Evolutionary conservation across 176 grass and related monocot genomes (phyloP), one percentile per base, ranked within the genome.

Genomic region (Areca catechu): DNA sequence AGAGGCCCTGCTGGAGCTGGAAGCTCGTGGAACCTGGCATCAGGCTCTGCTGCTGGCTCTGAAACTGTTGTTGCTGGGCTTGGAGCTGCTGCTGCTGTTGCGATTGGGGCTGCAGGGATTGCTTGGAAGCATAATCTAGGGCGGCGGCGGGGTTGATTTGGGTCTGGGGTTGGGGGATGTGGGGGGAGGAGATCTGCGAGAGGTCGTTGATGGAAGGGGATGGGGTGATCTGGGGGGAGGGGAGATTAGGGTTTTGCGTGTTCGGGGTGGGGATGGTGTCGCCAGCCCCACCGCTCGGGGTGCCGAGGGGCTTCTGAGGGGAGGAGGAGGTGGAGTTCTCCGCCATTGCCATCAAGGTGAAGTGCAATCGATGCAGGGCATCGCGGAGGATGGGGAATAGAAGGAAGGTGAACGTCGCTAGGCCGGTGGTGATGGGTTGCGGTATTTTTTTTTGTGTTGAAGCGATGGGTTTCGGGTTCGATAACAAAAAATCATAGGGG

Each of bases 11-110:
- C 50, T 72, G 58, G 15, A 72, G 53, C 70, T 62, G 58, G 56
- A 50, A 54, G 19, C 2, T 22, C 22, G 70, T 34, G 17, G 63
- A 54, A 5, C 24, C 16, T 16, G 18, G 15, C 23, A 71, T 16
- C 24, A 71, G 18, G 20, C 53, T 52, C 79, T 58, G 61, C 76
- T 24, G 62, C 48, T 20, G 22, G 82, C 53, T n/a, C 71, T 62
- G 57, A 30, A 75, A 18, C 66, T 61, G 22, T 57, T 71, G 62
- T 5, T 65, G 75, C 57, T 83, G 82, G 56, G 64, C 65, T 48
- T 87, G 90, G 57, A 80, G 78, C 53, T 83, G 71, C 50, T 79
- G 80, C 70, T 95, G 91, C 58, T 72, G 5, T 68, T 84, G 83
- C 53, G 34, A 72, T 70, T 71, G 78, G 7, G 76, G 78, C 59